These are phyloP conservation scores for Globisporangium spiculum DNA, from an alignment of 352 stramenopile species.

Conservation along the genomic window DNA sequence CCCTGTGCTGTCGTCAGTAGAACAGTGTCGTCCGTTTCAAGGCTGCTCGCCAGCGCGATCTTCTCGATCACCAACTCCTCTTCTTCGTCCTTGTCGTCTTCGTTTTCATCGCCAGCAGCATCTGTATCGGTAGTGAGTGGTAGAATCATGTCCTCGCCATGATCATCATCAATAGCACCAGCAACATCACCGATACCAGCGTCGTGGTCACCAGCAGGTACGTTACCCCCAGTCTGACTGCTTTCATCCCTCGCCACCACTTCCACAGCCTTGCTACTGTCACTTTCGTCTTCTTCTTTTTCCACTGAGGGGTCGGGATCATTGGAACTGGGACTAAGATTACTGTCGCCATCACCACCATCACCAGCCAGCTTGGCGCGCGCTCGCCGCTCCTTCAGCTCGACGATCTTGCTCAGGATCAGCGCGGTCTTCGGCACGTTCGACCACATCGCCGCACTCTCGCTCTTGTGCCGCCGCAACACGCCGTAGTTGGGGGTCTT, in stretches of 20 bases:
- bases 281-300: background rate
- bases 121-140: background rate
- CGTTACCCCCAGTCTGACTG: no score
- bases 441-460: slow-evolving; percentile 5
- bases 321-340: background rate
- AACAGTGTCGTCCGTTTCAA: background rate
- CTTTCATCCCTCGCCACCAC: background rate
- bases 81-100: background rate
- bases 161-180: background rate
- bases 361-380: background rate
- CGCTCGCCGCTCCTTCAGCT: background rate
- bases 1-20: background rate
- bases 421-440: background rate
- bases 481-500: slow-evolving; percentile 31
- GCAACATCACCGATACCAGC: background rate
- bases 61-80: slow-evolving; percentile 1
- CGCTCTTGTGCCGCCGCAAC: slow-evolving; percentile 6
- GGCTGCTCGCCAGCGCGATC: background rate
- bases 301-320: background rate
- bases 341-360: background rate
- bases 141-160: background rate
- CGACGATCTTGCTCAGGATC: slow-evolving; percentile 3
- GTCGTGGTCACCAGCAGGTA: background rate
- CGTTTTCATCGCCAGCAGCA: background rate
- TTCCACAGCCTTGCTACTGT: background rate